phyloP scores from a whole-genome alignment of 176 grass and related monocot species.

The Carex cristatella region DNA sequence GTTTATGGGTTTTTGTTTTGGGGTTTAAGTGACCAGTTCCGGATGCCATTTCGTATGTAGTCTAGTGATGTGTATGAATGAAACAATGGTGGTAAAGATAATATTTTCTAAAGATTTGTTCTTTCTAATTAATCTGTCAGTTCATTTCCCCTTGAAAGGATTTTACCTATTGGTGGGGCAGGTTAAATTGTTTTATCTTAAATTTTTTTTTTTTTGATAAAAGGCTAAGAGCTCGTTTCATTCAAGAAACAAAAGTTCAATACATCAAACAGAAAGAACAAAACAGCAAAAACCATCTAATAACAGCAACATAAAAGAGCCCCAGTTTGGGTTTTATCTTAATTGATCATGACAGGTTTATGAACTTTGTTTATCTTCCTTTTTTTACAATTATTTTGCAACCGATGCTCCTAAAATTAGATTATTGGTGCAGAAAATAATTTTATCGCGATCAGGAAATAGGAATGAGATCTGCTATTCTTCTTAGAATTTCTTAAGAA shows the following conservation, averaged over 20 bases:
- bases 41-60: background rate
- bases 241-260: too few species aligned
- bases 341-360: background rate
- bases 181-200: background rate
- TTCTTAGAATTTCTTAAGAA: too few species aligned
- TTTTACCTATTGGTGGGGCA: too few species aligned
- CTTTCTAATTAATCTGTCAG: background rate
- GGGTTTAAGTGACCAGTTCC: background rate
- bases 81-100: constrained; percentile 22
- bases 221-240: too few species aligned
- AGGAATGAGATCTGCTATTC: too few species aligned
- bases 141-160: background rate
- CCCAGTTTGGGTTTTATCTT: too few species aligned
- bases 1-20: background rate
- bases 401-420: background rate
- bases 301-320: too few species aligned
- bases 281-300: too few species aligned
- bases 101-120: background rate
- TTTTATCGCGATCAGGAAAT: background rate
- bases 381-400: background rate
- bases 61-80: constrained; percentile 22
- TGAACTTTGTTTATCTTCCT: background rate
- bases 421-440: too few species aligned
- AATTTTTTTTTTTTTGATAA: background rate
- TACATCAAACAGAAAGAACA: too few species aligned